Conservation (phyloP, 106 monocot species). For the Phalaenopsis equestris region DNA sequence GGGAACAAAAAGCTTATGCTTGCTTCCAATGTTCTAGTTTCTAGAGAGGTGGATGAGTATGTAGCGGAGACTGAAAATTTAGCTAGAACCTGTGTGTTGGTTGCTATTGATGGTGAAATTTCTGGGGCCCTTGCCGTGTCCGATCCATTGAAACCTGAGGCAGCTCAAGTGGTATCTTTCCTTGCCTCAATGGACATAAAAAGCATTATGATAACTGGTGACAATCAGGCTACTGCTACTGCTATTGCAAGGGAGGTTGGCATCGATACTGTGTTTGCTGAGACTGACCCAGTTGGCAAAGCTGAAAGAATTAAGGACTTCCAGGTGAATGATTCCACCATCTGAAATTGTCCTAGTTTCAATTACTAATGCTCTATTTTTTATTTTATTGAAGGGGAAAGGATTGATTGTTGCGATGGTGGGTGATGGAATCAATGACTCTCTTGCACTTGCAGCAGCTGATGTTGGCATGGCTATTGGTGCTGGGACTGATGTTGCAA, state of each 20-base stretch:
- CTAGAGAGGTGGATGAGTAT: conserved; percentile 43
- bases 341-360: not conserved
- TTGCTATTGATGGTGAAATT: conserved; percentile 48
- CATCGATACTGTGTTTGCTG: conserved; percentile 63
- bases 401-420: conserved; percentile 82
- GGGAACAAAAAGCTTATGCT: conserved; percentile 77
- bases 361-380: not conserved
- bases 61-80: conserved; percentile 45
- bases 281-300: conserved; percentile 78
- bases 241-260: conserved; percentile 71
- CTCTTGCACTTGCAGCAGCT: conserved; percentile 65
- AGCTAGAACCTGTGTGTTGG: conserved; percentile 69
- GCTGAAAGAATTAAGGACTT: conserved; percentile 23
- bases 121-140: conserved; percentile 73
- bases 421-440: conserved; percentile 89
- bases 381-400: conserved; percentile 34
- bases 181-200: conserved; percentile 59
- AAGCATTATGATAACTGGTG: conserved; percentile 85
- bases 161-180: conserved; percentile 46
- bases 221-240: conserved; percentile 72
- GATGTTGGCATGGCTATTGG: conserved; percentile 93
- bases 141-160: conserved; percentile 84
- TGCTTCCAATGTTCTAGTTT: conserved; percentile 28
- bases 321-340: conserved; percentile 13
- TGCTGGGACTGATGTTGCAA: conserved; percentile 80